phyloP scores from a whole-genome alignment of 768 basidiomycete genomes.

The Mrakia gelida region DNA sequence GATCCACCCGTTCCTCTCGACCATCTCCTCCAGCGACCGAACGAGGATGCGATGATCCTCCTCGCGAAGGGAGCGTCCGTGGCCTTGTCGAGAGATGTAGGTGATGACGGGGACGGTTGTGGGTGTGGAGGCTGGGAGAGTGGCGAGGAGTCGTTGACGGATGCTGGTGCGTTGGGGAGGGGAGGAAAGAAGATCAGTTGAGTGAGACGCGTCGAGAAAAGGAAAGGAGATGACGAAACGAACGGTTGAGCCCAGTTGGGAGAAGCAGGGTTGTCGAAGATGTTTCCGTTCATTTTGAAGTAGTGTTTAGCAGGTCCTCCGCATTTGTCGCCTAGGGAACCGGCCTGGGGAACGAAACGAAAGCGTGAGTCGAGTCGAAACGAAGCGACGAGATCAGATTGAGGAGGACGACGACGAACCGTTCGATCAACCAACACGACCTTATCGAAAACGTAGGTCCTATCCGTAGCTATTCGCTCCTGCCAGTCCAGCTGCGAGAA shows the following conservation, averaged over 20 bases:
- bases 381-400: background rate
- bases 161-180: background rate
- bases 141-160: constrained; percentile 5
- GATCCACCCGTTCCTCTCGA: background rate
- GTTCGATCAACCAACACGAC: background rate
- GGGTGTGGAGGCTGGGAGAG: background rate
- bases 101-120: background rate
- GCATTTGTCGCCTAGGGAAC: background rate
- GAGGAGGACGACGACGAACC: background rate
- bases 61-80: background rate
- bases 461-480: background rate
- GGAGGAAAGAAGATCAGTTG: background rate
- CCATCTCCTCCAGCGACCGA: background rate
- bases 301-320: background rate
- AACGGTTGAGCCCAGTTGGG: background rate
- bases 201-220: background rate
- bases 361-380: background rate
- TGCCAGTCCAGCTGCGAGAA: background rate
- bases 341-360: background rate
- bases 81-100: constrained; percentile 12
- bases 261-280: background rate
- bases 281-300: background rate
- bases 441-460: constrained; percentile 1
- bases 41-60: background rate
- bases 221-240: background rate